Conservation (phyloP, 805 yeast species). For the Ogataea salicorniae region DNA sequence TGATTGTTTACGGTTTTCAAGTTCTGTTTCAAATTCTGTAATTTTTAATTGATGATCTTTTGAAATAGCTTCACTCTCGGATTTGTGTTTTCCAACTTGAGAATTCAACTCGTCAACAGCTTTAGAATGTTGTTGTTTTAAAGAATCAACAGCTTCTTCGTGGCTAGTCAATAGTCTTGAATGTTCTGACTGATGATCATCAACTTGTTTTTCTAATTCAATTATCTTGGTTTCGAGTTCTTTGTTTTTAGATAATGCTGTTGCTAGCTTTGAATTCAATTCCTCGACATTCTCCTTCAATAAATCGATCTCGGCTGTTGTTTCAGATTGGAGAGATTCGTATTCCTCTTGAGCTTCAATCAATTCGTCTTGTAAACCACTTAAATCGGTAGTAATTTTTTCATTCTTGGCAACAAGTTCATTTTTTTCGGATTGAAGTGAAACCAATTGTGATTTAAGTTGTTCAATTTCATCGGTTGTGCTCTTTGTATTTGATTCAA, state of each 20-base stretch:
- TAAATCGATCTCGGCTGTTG: slow-evolving; percentile 15
- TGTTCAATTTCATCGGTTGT: slow-evolving; percentile 3
- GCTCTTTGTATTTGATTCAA: slow-evolving; percentile 6
- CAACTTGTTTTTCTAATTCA: slow-evolving; percentile 28
- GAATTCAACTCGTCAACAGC: too few species aligned
- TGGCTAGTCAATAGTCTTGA: too few species aligned
- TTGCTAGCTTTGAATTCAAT: slow-evolving; percentile 16
- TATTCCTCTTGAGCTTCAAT: slow-evolving; percentile 18
- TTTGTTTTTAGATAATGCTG: slow-evolving; percentile 5
- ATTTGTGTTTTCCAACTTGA: too few species aligned
- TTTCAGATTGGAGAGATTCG: slow-evolving; percentile 17
- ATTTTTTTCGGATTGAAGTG: slow-evolving; percentile 14
- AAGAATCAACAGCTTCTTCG: too few species aligned
- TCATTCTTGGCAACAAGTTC: slow-evolving; percentile 16
- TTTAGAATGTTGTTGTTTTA: too few species aligned
- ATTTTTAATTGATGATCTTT: too few species aligned
- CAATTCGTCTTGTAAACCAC: slow-evolving; percentile 16
- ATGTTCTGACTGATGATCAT: too few species aligned
- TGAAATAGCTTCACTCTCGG: too few species aligned
- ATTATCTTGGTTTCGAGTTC: slow-evolving; percentile 9
- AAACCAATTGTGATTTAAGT: slow-evolving; percentile 9
- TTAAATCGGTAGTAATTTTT: slow-evolving; percentile 6
- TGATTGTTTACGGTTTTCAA: too few species aligned
- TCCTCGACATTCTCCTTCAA: slow-evolving; percentile 33
- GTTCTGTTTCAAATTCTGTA: too few species aligned